Base-by-base conservation (phyloP, 2,329 filamentous ascomycete species). In the Fonsecaea multimorphosa region DNA sequence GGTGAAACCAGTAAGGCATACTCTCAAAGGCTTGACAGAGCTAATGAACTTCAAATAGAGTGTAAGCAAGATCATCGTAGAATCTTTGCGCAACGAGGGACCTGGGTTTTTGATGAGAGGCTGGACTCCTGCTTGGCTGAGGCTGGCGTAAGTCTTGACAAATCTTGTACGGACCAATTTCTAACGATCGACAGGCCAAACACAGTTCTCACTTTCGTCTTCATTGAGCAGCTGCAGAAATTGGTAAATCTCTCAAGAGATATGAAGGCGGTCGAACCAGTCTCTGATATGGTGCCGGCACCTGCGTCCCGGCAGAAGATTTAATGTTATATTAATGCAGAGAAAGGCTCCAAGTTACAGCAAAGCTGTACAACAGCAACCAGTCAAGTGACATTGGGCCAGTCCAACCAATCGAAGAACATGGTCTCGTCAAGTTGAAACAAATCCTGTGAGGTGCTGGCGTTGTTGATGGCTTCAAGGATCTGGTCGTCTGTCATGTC, bases 401-500 rank as follows among this genome's bases (percentile, higher is more conserved):
- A 69, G 32, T 72, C 83, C 29, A 87, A 74, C 83, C 85, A 86
- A 67, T 87, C 84, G 75, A 86, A 83, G 65, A 83, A 84, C 44
- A 82, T 82, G 75, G 85, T 82, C 54, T 89, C 85, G 44, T 88
- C 85, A 77, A 86, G 83, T 0, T 85, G 83, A 8, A 89, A 78
- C 51, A 70, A 58, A 29, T 70, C 68, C 36, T 70, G 68, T 14
- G 68, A 70, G 3, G 86, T 84, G 3, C 84, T 86, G 0, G 87
- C 85, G 67, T 86, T 84, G 72, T 88, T 89, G 31, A 90, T 82
- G 3, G 87, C 86, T 68, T 89, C 86, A 4, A 86, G 82, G 54
- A 90, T 88, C 73, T 91, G 87, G 64, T 89, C 84, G 64, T 89
- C 87, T 0, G 88, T 90, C 88, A 91, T 91, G 34, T 86, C 81